Base-by-base conservation (phyloP, 2,329 filamentous ascomycete genomes). In the Fusarium buharicum region DNA sequence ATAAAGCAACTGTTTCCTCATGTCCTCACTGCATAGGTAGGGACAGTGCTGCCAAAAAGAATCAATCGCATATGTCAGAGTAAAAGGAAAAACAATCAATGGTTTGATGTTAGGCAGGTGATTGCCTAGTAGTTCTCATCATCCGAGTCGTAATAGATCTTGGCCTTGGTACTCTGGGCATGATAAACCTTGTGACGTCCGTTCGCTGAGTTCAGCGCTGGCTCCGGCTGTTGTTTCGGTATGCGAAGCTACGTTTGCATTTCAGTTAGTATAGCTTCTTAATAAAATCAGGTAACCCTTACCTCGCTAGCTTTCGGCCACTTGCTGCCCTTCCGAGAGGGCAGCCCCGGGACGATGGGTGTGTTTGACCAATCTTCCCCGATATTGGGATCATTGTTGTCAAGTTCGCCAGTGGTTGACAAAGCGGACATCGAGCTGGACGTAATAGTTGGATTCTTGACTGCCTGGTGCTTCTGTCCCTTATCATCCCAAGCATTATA, bases 401-500 rank as follows among this genome's bases (percentile, higher is more conserved):
- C n/a, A 8, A 30, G 52, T 4, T 50, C 49, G 6, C 48, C 44
- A 20, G 38, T 51, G 2, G n/a, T 34, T 4, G 59, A 62, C 9
- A 51, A 57, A 3, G 57, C 57, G 1, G 60, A 65, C 2, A 45
- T 49, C 1, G 53, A 37, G 36, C 55, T 65, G 2, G 71, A 72
- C 17, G 44, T 39, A 4, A 59, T 40, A 0, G 74, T 73, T 3
- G 63, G 58, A 1, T 62, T 50, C 50, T 75, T 76, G 34, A 55
- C 22, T 1, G 20, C 50, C 3, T 44, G 41, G 24, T 74, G 55
- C 6, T 50, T 64, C 1, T 52, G 56, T 1, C 75, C 75, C 5
- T 34, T 50, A 1, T 66, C 16, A 10, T 74, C 73, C 74, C 74
- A 77, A 3, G 72, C 73, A 24, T 75, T 76, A 62, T 60, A 76